Conservation (phyloP, 257 asterid species). For the Salvia rosmarinus region DNA sequence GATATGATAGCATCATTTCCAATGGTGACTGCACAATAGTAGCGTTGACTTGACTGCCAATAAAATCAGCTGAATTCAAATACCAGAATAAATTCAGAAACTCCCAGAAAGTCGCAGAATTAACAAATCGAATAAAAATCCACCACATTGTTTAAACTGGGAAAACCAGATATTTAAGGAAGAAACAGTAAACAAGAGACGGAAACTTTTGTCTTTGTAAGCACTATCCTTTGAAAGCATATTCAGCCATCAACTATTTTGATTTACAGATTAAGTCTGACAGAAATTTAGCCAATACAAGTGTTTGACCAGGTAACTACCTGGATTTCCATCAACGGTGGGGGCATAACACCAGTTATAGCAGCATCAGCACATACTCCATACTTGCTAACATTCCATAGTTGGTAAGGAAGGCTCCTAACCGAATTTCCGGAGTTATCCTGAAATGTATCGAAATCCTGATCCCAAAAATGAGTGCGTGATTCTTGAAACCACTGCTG, state of each 20-base stretch:
- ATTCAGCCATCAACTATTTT: neutral
- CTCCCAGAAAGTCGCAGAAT: slow-evolving; percentile 36
- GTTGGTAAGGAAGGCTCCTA: slow-evolving; percentile 76
- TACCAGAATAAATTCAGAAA: slow-evolving; percentile 69
- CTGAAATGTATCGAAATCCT: slow-evolving; percentile 36
- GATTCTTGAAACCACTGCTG: slow-evolving; percentile 62
- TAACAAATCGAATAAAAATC: slow-evolving; percentile 12
- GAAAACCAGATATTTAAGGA: neutral
- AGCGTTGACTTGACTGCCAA: slow-evolving; percentile 93
- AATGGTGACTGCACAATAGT: slow-evolving; percentile 81
- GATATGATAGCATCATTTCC: slow-evolving; percentile 95
- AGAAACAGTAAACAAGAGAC: slow-evolving; percentile 4
- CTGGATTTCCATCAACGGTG: slow-evolving; percentile 93
- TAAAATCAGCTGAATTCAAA: slow-evolving; percentile 91
- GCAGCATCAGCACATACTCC: slow-evolving; percentile 94
- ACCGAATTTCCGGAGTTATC: slow-evolving; percentile 50
- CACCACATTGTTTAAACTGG: slow-evolving; percentile 6
- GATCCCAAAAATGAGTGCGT: slow-evolving; percentile 58
- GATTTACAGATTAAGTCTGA: slow-evolving; percentile 10
- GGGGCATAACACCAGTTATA: slow-evolving; percentile 94
- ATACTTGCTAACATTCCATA: slow-evolving; percentile 86
- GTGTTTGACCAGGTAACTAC: slow-evolving; percentile 39
- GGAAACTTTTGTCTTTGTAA: neutral
- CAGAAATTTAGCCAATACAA: slow-evolving; percentile 20
- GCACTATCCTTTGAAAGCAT: neutral